Evolutionary conservation across 331 rosid genomes (phyloP), one percentile per base, ranked within the genome.

Genomic region (Rosa hybrid): DNA sequence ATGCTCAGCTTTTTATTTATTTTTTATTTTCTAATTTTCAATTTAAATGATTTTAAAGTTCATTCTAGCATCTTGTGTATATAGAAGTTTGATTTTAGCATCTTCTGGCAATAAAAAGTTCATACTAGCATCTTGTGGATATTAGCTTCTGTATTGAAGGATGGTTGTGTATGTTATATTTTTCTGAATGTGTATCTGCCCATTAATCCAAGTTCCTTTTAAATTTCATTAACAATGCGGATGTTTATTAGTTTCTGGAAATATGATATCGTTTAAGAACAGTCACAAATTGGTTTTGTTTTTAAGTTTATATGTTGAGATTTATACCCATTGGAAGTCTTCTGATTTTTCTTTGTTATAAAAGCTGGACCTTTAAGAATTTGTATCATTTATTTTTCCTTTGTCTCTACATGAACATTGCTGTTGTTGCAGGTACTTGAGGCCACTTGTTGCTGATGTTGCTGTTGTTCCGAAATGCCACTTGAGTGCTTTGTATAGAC

Each of bases 391-490:
- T 62, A 54, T 41, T 72, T 41, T 72, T 80, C 46, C 46, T 67
- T 65, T n/a, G 38, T 68, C 8, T 68, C 39, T 78, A 57, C 34
- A 49, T 42, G 45, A 38, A 49, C 25, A 57, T 45, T 16, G 12
- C 46, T 82, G 80, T 53, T 77, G 73, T 76, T 87, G 46, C 80
- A 93, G 99, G 88, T 95, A 87, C 88, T 79, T 91, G 82, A 92
- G 97, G 87, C 99, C 99, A 41, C 91, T 95, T 78, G 97, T 95
- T 82, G 97, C 94, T 83, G 99, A 95, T 85, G 92, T 91, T 18
- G 99, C 93, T 63, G 99, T 95, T 27, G 99, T 95, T 82, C 90
- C 98, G 59, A 93, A 95, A 85, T 95, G 99, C 85, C 98, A 93
- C 87, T 86, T 95, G 80, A 95, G 99, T 88, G 88, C 89, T 30